Conservation (phyloP, 164 flowering plant genomes). For the Liriodendron chinense region DNA sequence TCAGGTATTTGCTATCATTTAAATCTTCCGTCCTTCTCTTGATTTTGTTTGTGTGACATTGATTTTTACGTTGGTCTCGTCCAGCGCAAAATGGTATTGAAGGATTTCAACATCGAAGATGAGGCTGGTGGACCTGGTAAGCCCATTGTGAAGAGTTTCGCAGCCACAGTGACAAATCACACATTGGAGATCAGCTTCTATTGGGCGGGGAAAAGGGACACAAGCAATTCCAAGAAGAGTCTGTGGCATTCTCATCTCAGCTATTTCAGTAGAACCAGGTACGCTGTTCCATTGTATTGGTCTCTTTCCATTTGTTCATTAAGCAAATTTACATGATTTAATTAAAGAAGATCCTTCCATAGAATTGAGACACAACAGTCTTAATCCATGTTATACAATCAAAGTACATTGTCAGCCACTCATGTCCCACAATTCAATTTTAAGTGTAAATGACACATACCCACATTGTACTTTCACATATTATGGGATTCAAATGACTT, state of each 20-base stretch:
- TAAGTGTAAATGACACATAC: too few relatives aligned
- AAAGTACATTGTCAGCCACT: too few relatives aligned
- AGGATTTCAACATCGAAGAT: conserved; percentile 57
- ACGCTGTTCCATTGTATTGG: not conserved
- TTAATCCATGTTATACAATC: too few relatives aligned
- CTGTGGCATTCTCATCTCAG: conserved; percentile 55
- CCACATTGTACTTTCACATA: too few relatives aligned
- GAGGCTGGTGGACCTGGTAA: conserved; percentile 47
- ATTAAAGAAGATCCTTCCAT: too few relatives aligned
- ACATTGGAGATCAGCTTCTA: conserved; percentile 41
- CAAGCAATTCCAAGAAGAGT: conserved; percentile 31
- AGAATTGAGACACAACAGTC: too few relatives aligned
- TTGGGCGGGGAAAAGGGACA: conserved; percentile 63
- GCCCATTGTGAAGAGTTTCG: conserved; percentile 19
- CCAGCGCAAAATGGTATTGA: conserved; percentile 34
- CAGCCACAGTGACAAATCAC: conserved; percentile 27
- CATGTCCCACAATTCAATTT: too few relatives aligned
- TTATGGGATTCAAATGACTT: too few relatives aligned
- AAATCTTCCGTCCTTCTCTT: not conserved
- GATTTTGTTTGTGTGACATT: not conserved
- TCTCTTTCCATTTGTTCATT: too few relatives aligned
- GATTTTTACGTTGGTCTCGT: not conserved
- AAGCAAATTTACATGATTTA: too few relatives aligned
- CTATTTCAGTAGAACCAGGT: conserved; percentile 33
- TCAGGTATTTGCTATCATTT: conserved; percentile 39